Evolutionary conservation across 208 protist genomes (phyloP).

Genomic region (Trypanosoma rangeli): DNA sequence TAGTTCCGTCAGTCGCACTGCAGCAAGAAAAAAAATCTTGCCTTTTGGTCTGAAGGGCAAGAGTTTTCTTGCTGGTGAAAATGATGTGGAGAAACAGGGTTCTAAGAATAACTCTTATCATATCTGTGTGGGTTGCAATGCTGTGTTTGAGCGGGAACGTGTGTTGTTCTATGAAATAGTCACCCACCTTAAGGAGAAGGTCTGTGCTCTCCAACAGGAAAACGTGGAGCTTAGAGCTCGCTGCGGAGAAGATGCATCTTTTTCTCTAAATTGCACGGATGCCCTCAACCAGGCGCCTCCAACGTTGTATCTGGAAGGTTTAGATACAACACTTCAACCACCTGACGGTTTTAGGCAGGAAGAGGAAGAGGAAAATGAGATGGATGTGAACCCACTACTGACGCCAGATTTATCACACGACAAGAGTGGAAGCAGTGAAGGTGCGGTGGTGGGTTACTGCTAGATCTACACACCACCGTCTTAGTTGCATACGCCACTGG

Average conservation of each 20-base stretch:
- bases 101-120: neutral
- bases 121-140: constrained; percentile 21
- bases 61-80: neutral
- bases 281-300: neutral
- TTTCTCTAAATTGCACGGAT: neutral
- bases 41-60: neutral
- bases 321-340: neutral
- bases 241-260: neutral
- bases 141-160: constrained; percentile 18
- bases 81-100: neutral
- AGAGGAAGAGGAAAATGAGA: neutral
- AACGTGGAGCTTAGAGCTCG: neutral
- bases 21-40: neutral
- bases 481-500: no score
- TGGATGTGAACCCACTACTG: neutral
- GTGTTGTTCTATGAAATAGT: constrained; percentile 8
- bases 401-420: neutral
- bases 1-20: neutral
- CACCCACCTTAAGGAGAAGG: neutral
- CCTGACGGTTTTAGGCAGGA: neutral
- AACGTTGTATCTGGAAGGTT: neutral
- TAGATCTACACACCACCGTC: neutral
- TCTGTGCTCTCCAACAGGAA: constrained; percentile 9
- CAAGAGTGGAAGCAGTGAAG: neutral
- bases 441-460: neutral